Evolutionary conservation across 495 filamentous ascomycete species (phyloP).

Genomic region (Podospora sp.): DNA sequence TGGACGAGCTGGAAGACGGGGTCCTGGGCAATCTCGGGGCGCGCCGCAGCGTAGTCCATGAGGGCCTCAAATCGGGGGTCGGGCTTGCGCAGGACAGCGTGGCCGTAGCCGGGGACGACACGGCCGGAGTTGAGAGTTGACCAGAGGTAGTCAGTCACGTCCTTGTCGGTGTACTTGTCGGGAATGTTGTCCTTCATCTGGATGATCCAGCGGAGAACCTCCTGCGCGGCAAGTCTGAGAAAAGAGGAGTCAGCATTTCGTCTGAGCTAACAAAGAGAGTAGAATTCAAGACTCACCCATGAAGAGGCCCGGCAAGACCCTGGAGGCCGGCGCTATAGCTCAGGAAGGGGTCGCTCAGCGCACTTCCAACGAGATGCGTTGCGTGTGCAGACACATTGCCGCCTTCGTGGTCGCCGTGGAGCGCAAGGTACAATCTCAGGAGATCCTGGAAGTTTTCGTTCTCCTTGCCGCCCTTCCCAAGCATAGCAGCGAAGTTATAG

Average conservation of each 20-base stretch:
- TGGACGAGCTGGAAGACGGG: constrained; percentile 93
- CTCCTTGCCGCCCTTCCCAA: constrained; percentile 83
- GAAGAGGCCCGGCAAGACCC: constrained; percentile 90
- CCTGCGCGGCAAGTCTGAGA: constrained; percentile 81
- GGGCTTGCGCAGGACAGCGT: constrained; percentile 95
- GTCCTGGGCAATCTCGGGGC: constrained; percentile 81
- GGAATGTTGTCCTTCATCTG: constrained; percentile 92
- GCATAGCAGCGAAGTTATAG: constrained; percentile 96
- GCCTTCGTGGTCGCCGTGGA: constrained; percentile 98
- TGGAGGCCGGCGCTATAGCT: constrained; percentile 95
- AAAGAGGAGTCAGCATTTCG: constrained; percentile 19
- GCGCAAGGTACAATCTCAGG: constrained; percentile 86
- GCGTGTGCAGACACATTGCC: constrained; percentile 96
- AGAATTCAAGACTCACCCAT: constrained; percentile 60
- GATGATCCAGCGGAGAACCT: constrained; percentile 93
- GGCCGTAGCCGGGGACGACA: constrained; percentile 96
- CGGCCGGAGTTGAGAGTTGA: constrained; percentile 87
- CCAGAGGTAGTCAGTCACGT: constrained; percentile 90
- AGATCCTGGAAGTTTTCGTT: constrained; percentile 95
- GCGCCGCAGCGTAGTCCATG: constrained; percentile 88
- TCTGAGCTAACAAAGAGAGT: background rate
- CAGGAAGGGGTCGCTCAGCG: constrained; percentile 91
- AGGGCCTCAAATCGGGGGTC: constrained; percentile 95
- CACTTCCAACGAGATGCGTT: constrained; percentile 97
- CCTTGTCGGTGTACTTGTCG: constrained; percentile 70